Conservation (phyloP, 331 rosid species). For the Phaseolus coccineus region DNA sequence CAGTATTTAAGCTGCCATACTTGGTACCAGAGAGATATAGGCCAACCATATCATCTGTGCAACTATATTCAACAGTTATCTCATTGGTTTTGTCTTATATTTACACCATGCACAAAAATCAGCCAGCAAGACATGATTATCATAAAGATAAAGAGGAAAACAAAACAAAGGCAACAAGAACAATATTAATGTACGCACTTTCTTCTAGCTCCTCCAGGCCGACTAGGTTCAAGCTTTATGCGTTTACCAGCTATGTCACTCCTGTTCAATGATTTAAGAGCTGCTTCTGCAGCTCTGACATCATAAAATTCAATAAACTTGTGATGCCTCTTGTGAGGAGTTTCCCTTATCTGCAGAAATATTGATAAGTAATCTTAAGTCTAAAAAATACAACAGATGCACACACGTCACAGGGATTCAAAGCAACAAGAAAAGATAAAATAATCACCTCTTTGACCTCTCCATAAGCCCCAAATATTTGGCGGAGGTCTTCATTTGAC, state of each 20-base stretch:
- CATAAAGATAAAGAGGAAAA: slow-evolving; percentile 4
- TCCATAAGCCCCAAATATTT: slow-evolving; percentile 85
- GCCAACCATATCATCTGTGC: slow-evolving; percentile 7
- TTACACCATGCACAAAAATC: slow-evolving; percentile 5
- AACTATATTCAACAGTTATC: slow-evolving; percentile 1
- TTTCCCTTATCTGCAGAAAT: slow-evolving; percentile 85
- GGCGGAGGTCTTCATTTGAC: slow-evolving; percentile 88
- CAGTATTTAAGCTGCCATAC: slow-evolving; percentile 19
- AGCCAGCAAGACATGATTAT: slow-evolving; percentile 14
- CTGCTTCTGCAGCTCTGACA: slow-evolving; percentile 87
- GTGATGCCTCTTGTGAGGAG: slow-evolving; percentile 92
- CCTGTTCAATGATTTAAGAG: slow-evolving; percentile 82
- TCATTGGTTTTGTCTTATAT: slow-evolving; percentile 21
- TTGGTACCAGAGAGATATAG: slow-evolving; percentile 10
- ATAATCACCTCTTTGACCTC: slow-evolving; percentile 92
- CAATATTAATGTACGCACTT: slow-evolving; percentile 60
- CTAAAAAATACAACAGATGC: slow-evolving; percentile 1
- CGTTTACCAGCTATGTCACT: slow-evolving; percentile 93
- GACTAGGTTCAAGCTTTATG: slow-evolving; percentile 92
- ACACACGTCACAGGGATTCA: not conserved
- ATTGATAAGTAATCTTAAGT: slow-evolving; percentile 28
- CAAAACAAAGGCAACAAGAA: slow-evolving; percentile 25
- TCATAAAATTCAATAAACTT: slow-evolving; percentile 87
- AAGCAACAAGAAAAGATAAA: slow-evolving; percentile 34
- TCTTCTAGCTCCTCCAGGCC: slow-evolving; percentile 94